Percentiles rank a stretch among this genome's conserved stretches.
phyloP scores from a whole-genome alignment of 75 land plant genomes.

The Adiantum capillusveneris region DNA sequence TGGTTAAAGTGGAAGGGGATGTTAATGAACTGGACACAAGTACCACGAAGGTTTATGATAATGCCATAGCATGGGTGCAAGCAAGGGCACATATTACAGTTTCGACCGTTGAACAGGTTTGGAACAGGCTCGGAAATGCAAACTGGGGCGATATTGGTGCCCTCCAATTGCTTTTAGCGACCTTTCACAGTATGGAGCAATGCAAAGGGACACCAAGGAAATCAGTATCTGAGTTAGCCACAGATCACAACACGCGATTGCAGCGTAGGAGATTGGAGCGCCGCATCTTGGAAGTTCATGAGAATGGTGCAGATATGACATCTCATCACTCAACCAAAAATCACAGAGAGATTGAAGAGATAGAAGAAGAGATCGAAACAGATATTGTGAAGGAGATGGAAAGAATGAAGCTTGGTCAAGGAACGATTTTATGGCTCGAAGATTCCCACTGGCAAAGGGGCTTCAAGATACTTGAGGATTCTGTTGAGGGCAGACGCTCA shows the following conservation, averaged over 20 bases:
- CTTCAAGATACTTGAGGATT: conserved; percentile 46
- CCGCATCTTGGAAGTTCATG: conserved; percentile 28
- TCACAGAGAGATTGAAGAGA: conserved; percentile 24
- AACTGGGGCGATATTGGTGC: conserved; percentile 51
- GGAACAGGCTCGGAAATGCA: conserved; percentile 48
- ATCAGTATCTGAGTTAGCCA: conserved; percentile 56
- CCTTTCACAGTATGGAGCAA: conserved; percentile 56
- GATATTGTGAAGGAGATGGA: conserved; percentile 12
- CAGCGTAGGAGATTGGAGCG: conserved; percentile 57
- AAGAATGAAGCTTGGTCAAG: conserved; percentile 47
- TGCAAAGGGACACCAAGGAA: conserved; percentile 54
- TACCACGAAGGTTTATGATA: conserved; percentile 31
- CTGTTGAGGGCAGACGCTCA: conserved; percentile 30
- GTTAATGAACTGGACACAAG: conserved; percentile 46
- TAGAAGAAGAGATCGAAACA: conserved; percentile 25
- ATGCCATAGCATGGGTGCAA: conserved; percentile 55
- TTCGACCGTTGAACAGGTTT: conserved; percentile 38
- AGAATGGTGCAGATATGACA: conserved; percentile 34
- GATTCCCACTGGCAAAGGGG: conserved; percentile 56
- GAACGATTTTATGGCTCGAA: conserved; percentile 52
- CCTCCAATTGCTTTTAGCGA: conserved; percentile 38
- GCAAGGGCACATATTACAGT: conserved; percentile 39
- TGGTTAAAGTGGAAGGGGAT: conserved; percentile 57
- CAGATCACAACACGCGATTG: conserved; percentile 46
- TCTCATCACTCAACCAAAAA: conserved; percentile 3